Conservation (phyloP, 1,284 basidiomycete genomes). For the Fomitopsis betulina region DNA sequence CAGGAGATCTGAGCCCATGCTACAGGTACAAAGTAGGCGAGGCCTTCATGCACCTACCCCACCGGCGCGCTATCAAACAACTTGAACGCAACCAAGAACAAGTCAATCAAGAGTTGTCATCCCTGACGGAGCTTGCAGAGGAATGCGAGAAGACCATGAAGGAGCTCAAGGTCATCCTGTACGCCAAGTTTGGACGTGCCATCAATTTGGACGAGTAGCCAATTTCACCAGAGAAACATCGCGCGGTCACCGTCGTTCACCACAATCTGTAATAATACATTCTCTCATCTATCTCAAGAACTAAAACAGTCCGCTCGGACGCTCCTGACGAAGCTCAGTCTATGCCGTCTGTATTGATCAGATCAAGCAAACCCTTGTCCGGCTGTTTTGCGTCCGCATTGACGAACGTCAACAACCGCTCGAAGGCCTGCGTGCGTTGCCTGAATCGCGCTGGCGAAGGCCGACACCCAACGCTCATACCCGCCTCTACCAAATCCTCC, state of each 20-base stretch:
- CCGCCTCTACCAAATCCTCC: conserved; percentile 36
- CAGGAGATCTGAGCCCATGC: too few relatives aligned
- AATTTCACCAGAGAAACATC: neutral
- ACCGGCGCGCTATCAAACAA: conserved; percentile 67
- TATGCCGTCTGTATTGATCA: conserved; percentile 23
- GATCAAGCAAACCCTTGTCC: conserved; percentile 25
- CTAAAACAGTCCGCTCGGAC: neutral
- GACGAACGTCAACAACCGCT: conserved; percentile 59
- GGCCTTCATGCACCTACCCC: conserved; percentile 79
- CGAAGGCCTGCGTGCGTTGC: conserved; percentile 66
- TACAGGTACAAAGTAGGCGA: conserved; percentile 87
- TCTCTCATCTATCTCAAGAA: neutral
- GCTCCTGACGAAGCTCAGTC: neutral
- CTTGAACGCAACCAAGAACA: conserved; percentile 68
- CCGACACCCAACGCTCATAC: conserved; percentile 13
- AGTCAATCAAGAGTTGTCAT: conserved; percentile 57
- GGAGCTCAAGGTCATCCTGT: conserved; percentile 81
- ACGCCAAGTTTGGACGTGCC: conserved; percentile 90
- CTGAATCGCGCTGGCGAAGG: conserved; percentile 39
- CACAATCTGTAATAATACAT: neutral
- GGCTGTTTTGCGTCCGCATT: conserved; percentile 63
- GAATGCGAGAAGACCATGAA: conserved; percentile 87
- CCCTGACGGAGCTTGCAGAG: conserved; percentile 52
- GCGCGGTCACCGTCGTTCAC: neutral
- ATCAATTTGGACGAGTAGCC: conserved; percentile 83